phyloP scores from a whole-genome alignment of 495 filamentous ascomycete species.

The Penicillium angulare region DNA sequence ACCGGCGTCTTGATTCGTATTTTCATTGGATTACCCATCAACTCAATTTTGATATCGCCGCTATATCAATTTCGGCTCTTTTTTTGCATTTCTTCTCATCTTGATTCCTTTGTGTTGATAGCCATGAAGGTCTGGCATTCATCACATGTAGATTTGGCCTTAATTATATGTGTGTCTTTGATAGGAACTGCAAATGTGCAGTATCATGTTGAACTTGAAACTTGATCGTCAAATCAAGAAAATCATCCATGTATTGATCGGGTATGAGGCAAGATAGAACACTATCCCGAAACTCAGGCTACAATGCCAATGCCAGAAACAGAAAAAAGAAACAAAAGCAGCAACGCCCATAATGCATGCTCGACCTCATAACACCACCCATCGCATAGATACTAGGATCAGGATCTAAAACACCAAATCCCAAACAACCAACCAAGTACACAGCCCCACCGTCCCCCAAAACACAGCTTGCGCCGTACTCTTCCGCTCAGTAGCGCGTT shows the following conservation, averaged over 20 bases:
- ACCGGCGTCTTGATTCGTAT: neutral
- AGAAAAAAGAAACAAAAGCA: neutral
- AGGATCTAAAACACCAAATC: slow-evolving; percentile 84
- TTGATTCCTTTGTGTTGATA: neutral
- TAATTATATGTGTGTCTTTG: too few relatives aligned
- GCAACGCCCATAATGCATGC: too few relatives aligned
- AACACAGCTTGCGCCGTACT: slow-evolving; percentile 90
- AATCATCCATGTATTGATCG: too few relatives aligned
- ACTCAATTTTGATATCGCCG: too few relatives aligned
- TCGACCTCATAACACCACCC: too few relatives aligned
- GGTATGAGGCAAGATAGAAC: too few relatives aligned
- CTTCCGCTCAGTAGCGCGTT: slow-evolving; percentile 72
- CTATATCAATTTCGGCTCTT: neutral
- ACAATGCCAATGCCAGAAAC: too few relatives aligned
- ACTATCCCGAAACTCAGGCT: too few relatives aligned
- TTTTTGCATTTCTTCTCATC: neutral
- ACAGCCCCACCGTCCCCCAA: slow-evolving; percentile 79
- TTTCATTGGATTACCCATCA: neutral
- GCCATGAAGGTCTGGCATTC: neutral
- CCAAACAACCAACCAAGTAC: slow-evolving; percentile 82
- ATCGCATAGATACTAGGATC: too few relatives aligned
- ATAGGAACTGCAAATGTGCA: too few relatives aligned
- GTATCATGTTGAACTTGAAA: too few relatives aligned
- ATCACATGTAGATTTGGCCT: slow-evolving; percentile 14
- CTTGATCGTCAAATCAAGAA: too few relatives aligned